Percentiles rank a stretch among this genome's conserved stretches.
Conservation (phyloP, 306 rosid genomes). For the Abrus precatorius region DNA sequence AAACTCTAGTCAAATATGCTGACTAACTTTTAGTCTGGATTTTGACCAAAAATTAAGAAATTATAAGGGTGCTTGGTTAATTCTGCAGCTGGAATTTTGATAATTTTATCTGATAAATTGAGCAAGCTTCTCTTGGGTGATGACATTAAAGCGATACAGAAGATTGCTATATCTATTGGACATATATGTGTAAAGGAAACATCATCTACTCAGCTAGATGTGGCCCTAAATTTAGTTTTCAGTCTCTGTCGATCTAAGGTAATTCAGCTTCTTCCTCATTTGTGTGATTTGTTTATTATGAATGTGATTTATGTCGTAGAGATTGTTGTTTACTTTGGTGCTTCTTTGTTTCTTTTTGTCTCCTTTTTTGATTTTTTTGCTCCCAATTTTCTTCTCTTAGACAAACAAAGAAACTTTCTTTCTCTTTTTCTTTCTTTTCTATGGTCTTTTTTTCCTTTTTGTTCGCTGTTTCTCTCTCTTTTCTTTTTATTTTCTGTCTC, state of each 20-base stretch:
- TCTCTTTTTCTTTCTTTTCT: not conserved
- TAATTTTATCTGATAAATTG: slow-evolving; percentile 70
- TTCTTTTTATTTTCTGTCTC: too few relatives aligned
- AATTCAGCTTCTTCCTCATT: slow-evolving; percentile 34
- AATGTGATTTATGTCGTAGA: slow-evolving; percentile 12
- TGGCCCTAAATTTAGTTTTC: slow-evolving; percentile 76
- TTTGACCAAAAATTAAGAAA: slow-evolving; percentile 44
- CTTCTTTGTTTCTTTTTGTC: not conserved
- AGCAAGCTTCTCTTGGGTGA: slow-evolving; percentile 76
- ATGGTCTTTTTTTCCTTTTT: too few relatives aligned
- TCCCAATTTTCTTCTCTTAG: not conserved
- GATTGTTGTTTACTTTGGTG: slow-evolving; percentile 13
- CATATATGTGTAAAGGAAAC: slow-evolving; percentile 86
- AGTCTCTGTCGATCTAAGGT: slow-evolving; percentile 90
- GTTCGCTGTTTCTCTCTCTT: too few relatives aligned
- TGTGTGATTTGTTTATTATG: slow-evolving; percentile 17
- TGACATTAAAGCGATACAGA: slow-evolving; percentile 85
- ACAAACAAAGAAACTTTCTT: too few relatives aligned
- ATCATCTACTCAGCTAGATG: slow-evolving; percentile 73
- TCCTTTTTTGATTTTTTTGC: not conserved
- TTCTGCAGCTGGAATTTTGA: slow-evolving; percentile 84
- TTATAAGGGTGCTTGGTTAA: slow-evolving; percentile 46
- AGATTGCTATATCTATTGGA: slow-evolving; percentile 82
- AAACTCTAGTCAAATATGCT: slow-evolving; percentile 41
- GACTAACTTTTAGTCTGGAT: slow-evolving; percentile 19